Percentiles rank a stretch among this genome's conserved stretches.
phyloP scores from a whole-genome alignment of 2,329 filamentous ascomycete species.

The Colletotrichum sp. region DNA sequence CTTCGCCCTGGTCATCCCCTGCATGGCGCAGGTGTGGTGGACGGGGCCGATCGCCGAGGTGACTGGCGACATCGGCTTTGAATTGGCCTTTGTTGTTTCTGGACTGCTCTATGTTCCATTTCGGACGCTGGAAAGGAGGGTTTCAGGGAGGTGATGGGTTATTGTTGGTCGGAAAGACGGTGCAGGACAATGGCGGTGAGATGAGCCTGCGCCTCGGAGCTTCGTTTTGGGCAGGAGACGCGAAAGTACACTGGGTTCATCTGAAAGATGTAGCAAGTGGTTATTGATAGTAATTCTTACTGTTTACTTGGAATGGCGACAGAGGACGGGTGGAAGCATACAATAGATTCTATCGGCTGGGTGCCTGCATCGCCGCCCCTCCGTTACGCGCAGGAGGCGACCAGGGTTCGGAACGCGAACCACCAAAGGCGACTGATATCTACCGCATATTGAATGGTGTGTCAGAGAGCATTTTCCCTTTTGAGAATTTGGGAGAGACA shows the following conservation, averaged over 20 bases:
- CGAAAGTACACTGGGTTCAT: neutral
- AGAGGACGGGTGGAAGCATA: neutral
- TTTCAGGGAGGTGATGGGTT: neutral
- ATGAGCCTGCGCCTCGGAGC: neutral
- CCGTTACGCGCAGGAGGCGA: neutral
- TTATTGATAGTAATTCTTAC: neutral
- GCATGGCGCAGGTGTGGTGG: constrained; percentile 66
- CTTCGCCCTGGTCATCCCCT: constrained; percentile 58
- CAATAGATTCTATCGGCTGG: neutral
- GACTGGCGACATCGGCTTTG: constrained; percentile 69
- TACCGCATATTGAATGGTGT: neutral
- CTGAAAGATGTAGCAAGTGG: neutral
- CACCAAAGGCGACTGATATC: neutral
- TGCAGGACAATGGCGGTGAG: neutral
- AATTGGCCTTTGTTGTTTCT: constrained; percentile 62
- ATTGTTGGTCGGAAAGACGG: neutral
- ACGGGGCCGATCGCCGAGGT: constrained; percentile 61
- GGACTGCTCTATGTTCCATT: constrained; percentile 50
- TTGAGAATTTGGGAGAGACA: neutral
- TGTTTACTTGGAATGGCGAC: neutral
- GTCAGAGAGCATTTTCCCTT: neutral
- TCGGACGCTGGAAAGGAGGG: constrained; percentile 36
- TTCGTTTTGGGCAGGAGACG: neutral
- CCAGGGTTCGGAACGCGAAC: neutral
- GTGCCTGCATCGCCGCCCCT: neutral